A percentile compares a stretch with the other conserved stretches of the same genome.
Conservation (phyloP, 23 red algal genomes). For the Pyropia haitanensis region DNA sequence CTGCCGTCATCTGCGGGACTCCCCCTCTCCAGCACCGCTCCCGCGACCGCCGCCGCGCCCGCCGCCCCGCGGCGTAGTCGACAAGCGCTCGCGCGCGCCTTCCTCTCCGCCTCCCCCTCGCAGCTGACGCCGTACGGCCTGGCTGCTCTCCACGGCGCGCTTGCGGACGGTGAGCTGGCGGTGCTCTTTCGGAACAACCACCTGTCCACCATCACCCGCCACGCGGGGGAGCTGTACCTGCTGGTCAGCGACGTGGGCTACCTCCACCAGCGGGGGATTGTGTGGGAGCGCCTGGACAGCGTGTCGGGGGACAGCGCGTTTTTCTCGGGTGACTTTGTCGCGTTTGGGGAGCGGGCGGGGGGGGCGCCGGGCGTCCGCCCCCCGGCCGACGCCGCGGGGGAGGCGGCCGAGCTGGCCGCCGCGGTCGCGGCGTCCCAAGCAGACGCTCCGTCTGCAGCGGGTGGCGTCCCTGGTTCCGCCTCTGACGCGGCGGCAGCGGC, state of each 20-base stretch:
- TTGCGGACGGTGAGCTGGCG: constrained; percentile 55
- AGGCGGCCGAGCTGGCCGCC: too few species aligned
- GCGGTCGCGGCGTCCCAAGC: too few species aligned
- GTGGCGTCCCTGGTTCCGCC: too few species aligned
- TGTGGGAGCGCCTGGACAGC: constrained; percentile 68
- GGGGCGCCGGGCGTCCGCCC: too few species aligned
- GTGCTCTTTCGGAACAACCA: constrained; percentile 83
- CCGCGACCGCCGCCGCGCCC: not conserved
- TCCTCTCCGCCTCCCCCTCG: constrained; percentile 47
- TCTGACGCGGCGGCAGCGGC: too few species aligned
- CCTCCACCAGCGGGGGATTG: constrained; percentile 23
- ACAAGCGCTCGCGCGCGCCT: constrained; percentile 39
- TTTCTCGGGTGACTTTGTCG: constrained; percentile 25
- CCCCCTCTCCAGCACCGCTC: too few species aligned
- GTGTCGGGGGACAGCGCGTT: constrained; percentile 52
- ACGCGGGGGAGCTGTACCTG: constrained; percentile 46
- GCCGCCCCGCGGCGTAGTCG: not conserved
- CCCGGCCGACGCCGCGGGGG: too few species aligned
- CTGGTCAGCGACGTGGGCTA: constrained; percentile 76
- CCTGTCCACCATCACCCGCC: constrained; percentile 54
- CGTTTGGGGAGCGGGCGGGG: too few species aligned
- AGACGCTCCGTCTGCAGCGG: too few species aligned
- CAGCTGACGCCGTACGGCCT: constrained; percentile 66
- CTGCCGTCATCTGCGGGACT: too few species aligned
- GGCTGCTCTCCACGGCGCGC: constrained; percentile 32